Base-by-base conservation (phyloP, 1,284 basidiomycete genomes). In the Cryptococcus sp. region DNA sequence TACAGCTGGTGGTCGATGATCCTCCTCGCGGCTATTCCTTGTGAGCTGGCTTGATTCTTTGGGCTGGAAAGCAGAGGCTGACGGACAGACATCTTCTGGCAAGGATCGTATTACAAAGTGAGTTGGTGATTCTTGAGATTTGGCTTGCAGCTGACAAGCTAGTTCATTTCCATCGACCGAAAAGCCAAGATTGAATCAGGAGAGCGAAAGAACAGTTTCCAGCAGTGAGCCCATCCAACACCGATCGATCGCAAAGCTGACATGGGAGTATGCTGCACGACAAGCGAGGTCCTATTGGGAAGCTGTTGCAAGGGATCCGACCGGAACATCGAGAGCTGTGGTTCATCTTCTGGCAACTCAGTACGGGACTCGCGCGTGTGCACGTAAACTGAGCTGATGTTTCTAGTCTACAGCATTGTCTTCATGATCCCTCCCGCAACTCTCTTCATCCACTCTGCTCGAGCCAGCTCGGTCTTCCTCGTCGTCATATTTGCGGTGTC, bases 41-140 rank as follows among this genome's bases (percentile, higher is more conserved):
- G 68, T 72, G 33, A n/a, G n/a, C n/a, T n/a, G n/a, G n/a, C 56
- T 67, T 57, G 19, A 35, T 41, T 21, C 14, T n/a, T 10, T 41
- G 9, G 5, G 7, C 25, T 19, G 3, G 24, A 32, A 11, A 12
- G 18, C 11, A 25, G 19, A 35, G 28, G 40, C 24, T 26, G n/a
- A 44, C 19, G 22, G n/a, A 32, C 56, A 92, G 88, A 92, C 73
- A 74, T 87, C 38, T 78, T 87, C 34, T 94, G 90, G 90, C 90
- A 93, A 76, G 67, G 82, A 18, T 71, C 90, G 34, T 94, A 94
- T 62, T 93, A 87, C 85, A 92, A 92, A 77, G 85, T 84, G 43
- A 39, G 65, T 45, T 7, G 2, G 5, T 32, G 24, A 18, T 32
- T 16, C 1, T 37, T n/a, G n/a, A 5, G 14, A 22, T 21, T 3